Evolutionary conservation across 2,329 filamentous ascomycete genomes (phyloP).

Genomic region (Graphilbum ipis-grandicollis): DNA sequence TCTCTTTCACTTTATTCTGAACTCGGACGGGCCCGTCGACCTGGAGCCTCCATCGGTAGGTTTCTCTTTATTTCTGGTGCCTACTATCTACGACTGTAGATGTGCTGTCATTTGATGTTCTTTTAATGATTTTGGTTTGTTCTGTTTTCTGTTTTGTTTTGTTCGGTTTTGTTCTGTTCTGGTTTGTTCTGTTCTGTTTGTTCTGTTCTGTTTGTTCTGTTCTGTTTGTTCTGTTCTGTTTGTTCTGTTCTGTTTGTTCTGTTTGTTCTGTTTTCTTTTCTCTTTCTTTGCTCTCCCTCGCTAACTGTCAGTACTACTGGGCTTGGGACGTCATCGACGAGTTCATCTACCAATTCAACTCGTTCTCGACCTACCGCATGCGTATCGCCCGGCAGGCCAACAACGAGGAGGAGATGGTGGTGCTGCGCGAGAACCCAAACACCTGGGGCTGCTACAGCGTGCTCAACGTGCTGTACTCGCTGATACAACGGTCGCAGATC

Average conservation of each 20-base stretch:
- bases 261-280: constrained; percentile 6
- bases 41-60: constrained; percentile 81
- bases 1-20: constrained; percentile 97
- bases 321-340: constrained; percentile 99
- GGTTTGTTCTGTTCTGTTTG: no score
- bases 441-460: constrained; percentile 99
- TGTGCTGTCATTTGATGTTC: no score
- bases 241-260: neutral
- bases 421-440: constrained; percentile 92
- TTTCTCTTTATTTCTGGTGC: no score
- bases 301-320: constrained; percentile 71
- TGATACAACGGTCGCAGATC: constrained; percentile 97
- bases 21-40: constrained; percentile 97
- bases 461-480: constrained; percentile 95
- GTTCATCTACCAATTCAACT: constrained; percentile 99
- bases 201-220: no score
- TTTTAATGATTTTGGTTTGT: neutral
- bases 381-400: constrained; percentile 66
- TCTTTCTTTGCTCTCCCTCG: constrained; percentile 6
- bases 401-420: constrained; percentile 82
- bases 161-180: no score
- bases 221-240: no score
- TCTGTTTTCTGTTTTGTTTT: no score
- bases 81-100: no score
- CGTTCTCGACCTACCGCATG: constrained; percentile 93